Base-by-base conservation (phyloP, 805 yeast species). In the Barnettozyma botsteinii region DNA sequence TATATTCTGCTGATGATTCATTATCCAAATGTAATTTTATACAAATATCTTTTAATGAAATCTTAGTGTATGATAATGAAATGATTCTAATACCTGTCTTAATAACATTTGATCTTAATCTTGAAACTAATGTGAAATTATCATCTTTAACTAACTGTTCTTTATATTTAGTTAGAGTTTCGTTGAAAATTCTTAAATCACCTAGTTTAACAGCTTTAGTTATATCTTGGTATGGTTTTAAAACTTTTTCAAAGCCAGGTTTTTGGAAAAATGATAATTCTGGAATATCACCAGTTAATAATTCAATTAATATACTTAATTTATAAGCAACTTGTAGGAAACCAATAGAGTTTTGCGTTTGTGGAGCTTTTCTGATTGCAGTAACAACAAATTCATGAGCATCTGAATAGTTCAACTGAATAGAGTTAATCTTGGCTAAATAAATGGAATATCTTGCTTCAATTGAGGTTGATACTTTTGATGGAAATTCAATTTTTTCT, bases 341-440 rank as follows among this genome's bases (percentile, higher is more conserved):
- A 2, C 98, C 98, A 32, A 73, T 62, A 8, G 96, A 87, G 45
- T 80, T 76, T 32, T 75, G 72, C 1, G 95, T 85, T 61, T 87
- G 96, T 21, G 99, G 98, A 9, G 95, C 89, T 61, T 93, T 93
- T 67, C 98, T 81, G 39, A 89, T 83, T 3, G 98, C 96, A n/a
- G 93, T 87, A 41, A 87, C 84, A 41, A 85, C 85, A 57, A 79
- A 87, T 55, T 89, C 96, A 56, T 83, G 81, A 2, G 98, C 96
- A 15, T 85, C 70, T 2, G 95, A 79, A 62, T 93, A 93, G 64
- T 93, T 89, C 52, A 93, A 76, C 67, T 91, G 98, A 50, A 93
- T 81, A 5, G 97, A 87, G 54, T 79, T 79, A 56, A 93, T 85
- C 49, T 84, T 80, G n/a, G 96, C 91, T 59, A 88, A 67, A 57